phyloP scores from a whole-genome alignment of 441 rosid genomes.

The Gossypium gossypioides region DNA sequence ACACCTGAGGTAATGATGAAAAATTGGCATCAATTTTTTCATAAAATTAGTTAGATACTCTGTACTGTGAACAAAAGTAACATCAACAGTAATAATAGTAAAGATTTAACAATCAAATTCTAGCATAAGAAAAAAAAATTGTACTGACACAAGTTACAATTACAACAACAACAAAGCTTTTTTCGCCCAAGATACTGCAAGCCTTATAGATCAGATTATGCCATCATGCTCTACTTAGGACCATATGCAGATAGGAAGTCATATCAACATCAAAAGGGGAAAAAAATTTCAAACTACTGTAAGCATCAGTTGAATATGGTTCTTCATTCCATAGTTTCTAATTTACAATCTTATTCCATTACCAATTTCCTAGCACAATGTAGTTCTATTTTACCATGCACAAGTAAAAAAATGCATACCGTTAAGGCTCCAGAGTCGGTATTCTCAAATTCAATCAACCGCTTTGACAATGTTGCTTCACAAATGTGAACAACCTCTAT shows the following conservation, averaged over 20 bases:
- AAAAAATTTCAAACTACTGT: neutral
- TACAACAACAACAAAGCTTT: neutral
- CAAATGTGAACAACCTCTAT: constrained; percentile 64
- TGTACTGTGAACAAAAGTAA: neutral
- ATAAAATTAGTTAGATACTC: neutral
- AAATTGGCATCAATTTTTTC: neutral
- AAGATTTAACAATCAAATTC: neutral
- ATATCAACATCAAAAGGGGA: neutral
- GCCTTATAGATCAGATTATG: neutral
- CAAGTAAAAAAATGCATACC: constrained; percentile 33
- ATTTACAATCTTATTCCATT: neutral
- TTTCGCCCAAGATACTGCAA: neutral
- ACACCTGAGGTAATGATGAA: neutral
- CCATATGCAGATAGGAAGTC: neutral
- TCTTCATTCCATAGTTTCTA: neutral
- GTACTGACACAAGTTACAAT: neutral
- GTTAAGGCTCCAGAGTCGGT: constrained; percentile 71
- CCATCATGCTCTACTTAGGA: neutral
- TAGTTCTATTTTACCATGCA: neutral
- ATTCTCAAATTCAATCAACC: constrained; percentile 70
- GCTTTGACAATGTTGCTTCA: constrained; percentile 77
- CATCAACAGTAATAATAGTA: neutral
- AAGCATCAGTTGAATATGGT: neutral
- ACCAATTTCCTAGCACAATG: neutral
- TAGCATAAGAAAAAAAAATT: neutral